Evolutionary conservation across 305 asterid genomes (phyloP).

Genomic region (Solanum aculeatissimum): DNA sequence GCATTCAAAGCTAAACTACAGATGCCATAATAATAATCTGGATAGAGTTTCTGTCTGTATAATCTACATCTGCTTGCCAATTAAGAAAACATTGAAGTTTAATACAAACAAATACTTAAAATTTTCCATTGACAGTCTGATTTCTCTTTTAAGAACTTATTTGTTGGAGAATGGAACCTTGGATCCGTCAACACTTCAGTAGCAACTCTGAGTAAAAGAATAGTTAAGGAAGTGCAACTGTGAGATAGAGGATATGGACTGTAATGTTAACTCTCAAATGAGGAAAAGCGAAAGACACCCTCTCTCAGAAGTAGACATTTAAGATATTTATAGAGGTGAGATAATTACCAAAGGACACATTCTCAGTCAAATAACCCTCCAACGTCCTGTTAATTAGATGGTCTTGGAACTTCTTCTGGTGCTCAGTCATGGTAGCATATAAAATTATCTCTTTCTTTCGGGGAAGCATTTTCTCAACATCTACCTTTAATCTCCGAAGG

Average conservation of each 20-base stretch:
- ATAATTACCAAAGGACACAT: slow-evolving; percentile 28
- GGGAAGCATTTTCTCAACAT: slow-evolving; percentile 85
- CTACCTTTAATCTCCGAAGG: slow-evolving; percentile 82
- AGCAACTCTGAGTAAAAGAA: background rate
- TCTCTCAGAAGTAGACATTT: background rate
- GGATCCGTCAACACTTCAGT: background rate
- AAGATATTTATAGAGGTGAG: background rate
- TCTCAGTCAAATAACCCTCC: slow-evolving; percentile 48
- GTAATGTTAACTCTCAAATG: background rate
- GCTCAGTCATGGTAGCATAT: slow-evolving; percentile 76
- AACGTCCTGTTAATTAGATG: slow-evolving; percentile 74
- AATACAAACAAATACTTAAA: background rate
- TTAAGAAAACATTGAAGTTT: background rate
- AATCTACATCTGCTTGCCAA: background rate
- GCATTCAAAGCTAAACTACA: background rate
- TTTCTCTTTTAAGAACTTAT: background rate
- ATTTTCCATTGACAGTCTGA: background rate
- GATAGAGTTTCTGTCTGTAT: background rate
- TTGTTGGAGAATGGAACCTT: background rate
- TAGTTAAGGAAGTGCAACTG: background rate
- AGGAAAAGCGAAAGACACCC: background rate
- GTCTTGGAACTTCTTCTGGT: slow-evolving; percentile 77
- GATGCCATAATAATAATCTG: background rate
- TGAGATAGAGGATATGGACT: background rate
- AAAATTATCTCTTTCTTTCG: slow-evolving; percentile 86